A percentile compares a stretch with the other conserved stretches of the same genome.
These are phyloP conservation scores for Malbranchea zuffiana DNA, from an alignment of 2,329 filamentous ascomycete species.

Conservation along the genomic window DNA sequence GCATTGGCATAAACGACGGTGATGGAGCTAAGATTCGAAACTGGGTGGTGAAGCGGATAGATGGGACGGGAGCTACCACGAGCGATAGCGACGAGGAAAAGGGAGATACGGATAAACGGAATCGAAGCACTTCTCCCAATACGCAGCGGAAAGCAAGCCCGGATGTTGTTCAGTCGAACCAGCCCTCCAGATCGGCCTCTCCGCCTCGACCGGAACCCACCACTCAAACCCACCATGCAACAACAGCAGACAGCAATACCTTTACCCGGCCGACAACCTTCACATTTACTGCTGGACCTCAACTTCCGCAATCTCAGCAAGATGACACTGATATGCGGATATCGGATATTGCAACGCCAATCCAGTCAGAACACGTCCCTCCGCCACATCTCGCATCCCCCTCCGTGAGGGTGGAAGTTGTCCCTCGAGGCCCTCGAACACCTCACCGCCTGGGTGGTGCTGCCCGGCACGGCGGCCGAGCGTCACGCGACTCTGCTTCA, in stretches of 20 bases:
- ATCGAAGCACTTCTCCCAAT: constrained; percentile 28
- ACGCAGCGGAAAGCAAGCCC: constrained; percentile 24
- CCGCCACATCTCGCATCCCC: constrained; percentile 18
- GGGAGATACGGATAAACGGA: constrained; percentile 28
- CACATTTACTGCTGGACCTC: constrained; percentile 35
- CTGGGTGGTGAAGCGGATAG: constrained; percentile 44
- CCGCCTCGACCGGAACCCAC: constrained; percentile 20
- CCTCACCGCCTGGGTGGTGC: constrained; percentile 31
- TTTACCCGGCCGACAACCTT: constrained; percentile 28
- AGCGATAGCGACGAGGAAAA: constrained; percentile 38
- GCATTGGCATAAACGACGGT: constrained; percentile 65
- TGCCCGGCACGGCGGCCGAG: constrained; percentile 28
- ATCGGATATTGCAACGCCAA: constrained; percentile 23
- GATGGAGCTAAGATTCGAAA: constrained; percentile 59
- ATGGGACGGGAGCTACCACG: constrained; percentile 29
- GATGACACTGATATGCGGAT: constrained; percentile 36
- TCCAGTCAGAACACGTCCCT: constrained; percentile 20
- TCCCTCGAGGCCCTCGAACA: constrained; percentile 33
- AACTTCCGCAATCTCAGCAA: constrained; percentile 27
- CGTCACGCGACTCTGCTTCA: constrained; percentile 30
- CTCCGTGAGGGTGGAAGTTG: constrained; percentile 34
- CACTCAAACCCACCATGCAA: constrained; percentile 11
- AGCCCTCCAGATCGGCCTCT: constrained; percentile 23
- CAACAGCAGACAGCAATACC: constrained; percentile 10
- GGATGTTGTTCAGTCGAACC: constrained; percentile 21